These are phyloP conservation scores for Rhytidhysteron rufulum DNA, from an alignment of 2,329 filamentous ascomycete genomes.

Conservation along the genomic window DNA sequence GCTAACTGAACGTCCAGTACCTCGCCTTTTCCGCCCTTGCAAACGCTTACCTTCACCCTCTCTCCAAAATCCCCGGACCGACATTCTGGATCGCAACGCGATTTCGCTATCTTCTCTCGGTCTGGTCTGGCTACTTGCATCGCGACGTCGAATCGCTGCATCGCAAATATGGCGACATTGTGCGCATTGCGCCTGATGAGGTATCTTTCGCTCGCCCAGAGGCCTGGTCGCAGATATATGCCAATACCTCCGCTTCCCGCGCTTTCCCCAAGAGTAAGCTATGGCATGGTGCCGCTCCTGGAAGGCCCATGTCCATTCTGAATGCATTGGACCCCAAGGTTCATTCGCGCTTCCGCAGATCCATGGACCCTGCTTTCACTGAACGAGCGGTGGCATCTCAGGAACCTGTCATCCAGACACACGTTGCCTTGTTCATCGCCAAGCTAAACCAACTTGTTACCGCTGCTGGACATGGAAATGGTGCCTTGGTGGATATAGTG, in stretches of 20 bases:
- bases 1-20: too few relatives aligned
- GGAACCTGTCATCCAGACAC: conserved; percentile 25
- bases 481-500: conserved; percentile 1
- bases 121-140: conserved; percentile 3
- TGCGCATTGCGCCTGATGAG: not conserved
- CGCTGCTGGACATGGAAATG: conserved; percentile 13
- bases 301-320: not conserved
- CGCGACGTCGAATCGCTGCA: conserved; percentile 2
- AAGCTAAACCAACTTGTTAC: conserved; percentile 9
- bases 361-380: not conserved
- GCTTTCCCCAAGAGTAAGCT: not conserved
- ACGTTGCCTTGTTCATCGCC: conserved; percentile 28
- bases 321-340: not conserved
- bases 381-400: conserved; percentile 20
- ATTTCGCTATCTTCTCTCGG: conserved; percentile 5
- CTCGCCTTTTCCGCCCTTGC: too few relatives aligned
- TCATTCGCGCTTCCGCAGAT: not conserved
- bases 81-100: conserved; percentile 7
- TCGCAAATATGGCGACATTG: not conserved
- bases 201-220: not conserved
- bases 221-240: not conserved
- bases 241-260: too few relatives aligned
- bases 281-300: not conserved
- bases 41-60: conserved; percentile 11
- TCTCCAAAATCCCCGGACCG: conserved; percentile 6